These are phyloP conservation scores for Boletus tylopilopsis DNA, from an alignment of 768 basidiomycete species.

Conservation along the genomic window DNA sequence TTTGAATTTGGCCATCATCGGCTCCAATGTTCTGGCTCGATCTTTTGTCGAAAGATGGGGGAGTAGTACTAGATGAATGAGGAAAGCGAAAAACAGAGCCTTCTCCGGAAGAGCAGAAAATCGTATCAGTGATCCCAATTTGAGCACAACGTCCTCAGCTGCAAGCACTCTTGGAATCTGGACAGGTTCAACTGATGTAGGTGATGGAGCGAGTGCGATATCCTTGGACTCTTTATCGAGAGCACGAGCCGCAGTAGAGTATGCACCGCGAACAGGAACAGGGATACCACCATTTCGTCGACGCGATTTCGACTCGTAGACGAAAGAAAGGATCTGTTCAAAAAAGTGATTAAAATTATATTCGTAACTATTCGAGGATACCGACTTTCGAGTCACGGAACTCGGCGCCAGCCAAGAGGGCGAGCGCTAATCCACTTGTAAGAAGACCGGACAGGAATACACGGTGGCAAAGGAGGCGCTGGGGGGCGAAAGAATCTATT, in stretches of 20 bases:
- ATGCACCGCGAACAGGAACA: slow-evolving; percentile 2
- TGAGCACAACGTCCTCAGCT: slow-evolving; percentile 3
- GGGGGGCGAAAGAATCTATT: slow-evolving; percentile 11
- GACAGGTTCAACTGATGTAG: neutral
- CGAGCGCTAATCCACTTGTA: slow-evolving; percentile 45
- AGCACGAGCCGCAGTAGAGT: slow-evolving; percentile 1
- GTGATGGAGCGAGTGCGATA: neutral
- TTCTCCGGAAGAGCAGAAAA: slow-evolving; percentile 4
- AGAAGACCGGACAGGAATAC: slow-evolving; percentile 48
- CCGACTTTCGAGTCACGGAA: slow-evolving; percentile 63
- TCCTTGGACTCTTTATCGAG: slow-evolving; percentile 6
- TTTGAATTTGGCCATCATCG: slow-evolving; percentile 29
- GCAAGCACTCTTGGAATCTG: neutral
- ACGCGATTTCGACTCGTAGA: slow-evolving; percentile 41
- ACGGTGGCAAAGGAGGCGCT: slow-evolving; percentile 44
- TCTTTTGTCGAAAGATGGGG: slow-evolving; percentile 35
- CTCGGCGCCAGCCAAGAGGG: slow-evolving; percentile 49
- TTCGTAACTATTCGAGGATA: neutral
- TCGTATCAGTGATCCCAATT: slow-evolving; percentile 8
- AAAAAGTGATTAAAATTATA: neutral
- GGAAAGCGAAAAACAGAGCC: slow-evolving; percentile 34
- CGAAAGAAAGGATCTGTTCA: slow-evolving; percentile 55
- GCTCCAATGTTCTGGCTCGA: slow-evolving; percentile 34
- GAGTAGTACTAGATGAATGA: slow-evolving; percentile 39
- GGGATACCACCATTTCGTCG: slow-evolving; percentile 14